Evolutionary conservation across 257 asterid genomes (phyloP), one percentile per base, ranked within the genome.

Genomic region (Handroanthus guayacan): DNA sequence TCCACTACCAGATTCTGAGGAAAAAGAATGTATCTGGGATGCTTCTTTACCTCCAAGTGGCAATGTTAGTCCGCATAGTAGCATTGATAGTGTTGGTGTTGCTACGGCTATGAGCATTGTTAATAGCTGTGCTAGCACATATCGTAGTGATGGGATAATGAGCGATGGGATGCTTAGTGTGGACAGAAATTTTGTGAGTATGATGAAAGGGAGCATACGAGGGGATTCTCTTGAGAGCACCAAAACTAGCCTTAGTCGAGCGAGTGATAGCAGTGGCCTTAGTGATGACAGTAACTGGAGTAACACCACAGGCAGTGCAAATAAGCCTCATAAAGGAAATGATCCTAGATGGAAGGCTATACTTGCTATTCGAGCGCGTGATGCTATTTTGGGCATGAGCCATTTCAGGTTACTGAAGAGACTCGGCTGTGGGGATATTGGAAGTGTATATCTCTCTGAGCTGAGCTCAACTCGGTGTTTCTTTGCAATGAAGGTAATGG

Each of bases 211-310:
- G 58, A 80, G 82, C 78, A 75, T 80, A 41, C 80, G 58, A 14
- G 87, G 86, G 80, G 88, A 81, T 52, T 85, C 84, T 38, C 85
- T 87, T n/a, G 90, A 74, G 82, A 87, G 90, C 61, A 84, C 84
- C 6, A 82, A 83, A 71, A 82, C 83, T 17, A 84, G 90, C 84
- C 80, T 84, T 34, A 87, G 92, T 69, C 71, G 84, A 67, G 87
- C 77, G 9, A 87, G 90, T 57, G 88, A 84, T 66, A 86, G 90
- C 80, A 87, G 90, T 76, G 87, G 86, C 16, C 86, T 86, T 70
- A 87, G 92, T 47, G 92, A 87, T 51, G 90, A 87, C 20, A 87
- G 90, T 78, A 85, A 81, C 80, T 86, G 92, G 92, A 87, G 92
- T 64, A 84, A 82, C 81, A 75, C 75, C 41, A 81, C 86, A 5